Evolutionary conservation across 1,284 basidiomycete genomes (phyloP).

Genomic region (Moniliophthora roreri): DNA sequence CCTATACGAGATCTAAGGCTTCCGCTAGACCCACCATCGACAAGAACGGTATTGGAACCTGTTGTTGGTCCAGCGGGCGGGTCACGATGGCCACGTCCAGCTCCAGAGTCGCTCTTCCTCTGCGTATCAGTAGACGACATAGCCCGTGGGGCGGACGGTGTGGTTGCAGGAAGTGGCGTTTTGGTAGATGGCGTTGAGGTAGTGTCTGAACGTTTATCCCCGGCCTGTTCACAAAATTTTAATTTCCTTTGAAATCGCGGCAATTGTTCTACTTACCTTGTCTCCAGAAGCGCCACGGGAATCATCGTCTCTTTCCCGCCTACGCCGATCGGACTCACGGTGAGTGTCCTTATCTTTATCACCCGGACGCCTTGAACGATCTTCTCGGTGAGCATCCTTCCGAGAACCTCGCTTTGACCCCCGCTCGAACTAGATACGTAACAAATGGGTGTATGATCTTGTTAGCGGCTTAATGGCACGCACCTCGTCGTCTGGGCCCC

Average conservation of each 20-base stretch:
- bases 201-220: slow-evolving; percentile 48
- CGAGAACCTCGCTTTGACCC: slow-evolving; percentile 71
- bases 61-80: slow-evolving; percentile 24
- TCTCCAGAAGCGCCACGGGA: slow-evolving; percentile 47
- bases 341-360: slow-evolving; percentile 66
- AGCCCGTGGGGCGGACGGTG: slow-evolving; percentile 71
- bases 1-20: slow-evolving; percentile 68
- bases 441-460: slow-evolving; percentile 13
- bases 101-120: slow-evolving; percentile 36
- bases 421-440: slow-evolving; percentile 55
- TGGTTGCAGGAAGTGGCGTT: slow-evolving; percentile 53
- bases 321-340: slow-evolving; percentile 66
- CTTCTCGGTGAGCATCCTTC: slow-evolving; percentile 73
- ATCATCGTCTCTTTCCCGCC: slow-evolving; percentile 64
- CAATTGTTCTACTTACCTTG: slow-evolving; percentile 42
- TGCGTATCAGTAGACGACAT: slow-evolving; percentile 50
- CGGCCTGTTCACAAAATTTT: slow-evolving; percentile 14
- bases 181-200: slow-evolving; percentile 8
- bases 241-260: neutral
- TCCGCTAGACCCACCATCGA: slow-evolving; percentile 24
- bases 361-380: slow-evolving; percentile 57
- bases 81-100: slow-evolving; percentile 35
- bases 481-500: slow-evolving; percentile 69
- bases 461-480: slow-evolving; percentile 29
- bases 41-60: slow-evolving; percentile 20